Conservation (phyloP, 169 alveolate species). For the Miamiensis avidus region DNA sequence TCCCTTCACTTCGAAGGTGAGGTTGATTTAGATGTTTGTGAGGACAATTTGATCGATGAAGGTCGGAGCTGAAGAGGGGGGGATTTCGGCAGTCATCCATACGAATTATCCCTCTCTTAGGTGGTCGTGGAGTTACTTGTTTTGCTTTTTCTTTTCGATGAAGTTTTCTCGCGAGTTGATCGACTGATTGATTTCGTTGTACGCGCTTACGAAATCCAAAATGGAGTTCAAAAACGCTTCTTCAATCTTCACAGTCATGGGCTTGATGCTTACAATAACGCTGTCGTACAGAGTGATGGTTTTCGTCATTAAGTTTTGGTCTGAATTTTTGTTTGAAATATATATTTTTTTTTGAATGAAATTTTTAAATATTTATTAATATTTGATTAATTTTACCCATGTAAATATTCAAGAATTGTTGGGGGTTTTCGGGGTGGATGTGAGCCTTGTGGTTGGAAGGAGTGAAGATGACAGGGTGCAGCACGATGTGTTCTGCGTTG, state of each 20-base stretch:
- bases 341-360: too few relatives aligned
- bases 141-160: background rate
- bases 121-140: background rate
- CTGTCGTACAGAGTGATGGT: slow-evolving; percentile 2
- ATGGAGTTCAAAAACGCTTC: slow-evolving; percentile 5
- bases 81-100: slow-evolving; percentile 19
- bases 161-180: background rate
- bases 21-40: background rate
- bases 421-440: background rate
- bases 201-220: slow-evolving; percentile 14
- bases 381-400: too few relatives aligned
- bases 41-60: slow-evolving; percentile 12
- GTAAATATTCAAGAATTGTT: slow-evolving; percentile 2
- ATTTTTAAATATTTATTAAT: too few relatives aligned
- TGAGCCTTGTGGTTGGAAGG: background rate
- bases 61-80: slow-evolving; percentile 19
- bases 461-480: slow-evolving; percentile 14
- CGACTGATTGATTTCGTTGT: background rate
- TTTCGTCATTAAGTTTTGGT: slow-evolving; percentile 10
- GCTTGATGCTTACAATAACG: background rate
- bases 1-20: slow-evolving; percentile 15
- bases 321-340: too few relatives aligned
- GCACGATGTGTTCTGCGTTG: background rate
- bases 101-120: background rate
- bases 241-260: slow-evolving; percentile 18